Evolutionary conservation across 345 rosid species (phyloP).

Genomic region (Isatis tinctoria): DNA sequence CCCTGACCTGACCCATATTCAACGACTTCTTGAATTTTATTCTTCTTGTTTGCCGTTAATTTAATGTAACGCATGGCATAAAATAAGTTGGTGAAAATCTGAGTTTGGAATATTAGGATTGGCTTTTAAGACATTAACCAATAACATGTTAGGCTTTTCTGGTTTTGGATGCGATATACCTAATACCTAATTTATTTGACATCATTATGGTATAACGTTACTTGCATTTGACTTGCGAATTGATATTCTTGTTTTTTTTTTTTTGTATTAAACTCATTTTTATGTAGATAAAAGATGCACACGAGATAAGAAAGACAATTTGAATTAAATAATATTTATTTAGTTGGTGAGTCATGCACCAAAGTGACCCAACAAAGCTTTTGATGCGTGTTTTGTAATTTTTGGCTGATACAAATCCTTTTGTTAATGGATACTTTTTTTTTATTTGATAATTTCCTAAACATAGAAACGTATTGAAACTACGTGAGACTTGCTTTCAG

Average conservation of each 20-base stretch:
- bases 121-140: background rate
- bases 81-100: background rate
- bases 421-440: background rate
- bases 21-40: slow-evolving; percentile 24
- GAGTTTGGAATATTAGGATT: background rate
- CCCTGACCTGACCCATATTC: slow-evolving; percentile 10
- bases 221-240: slow-evolving; percentile 11
- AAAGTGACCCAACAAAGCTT: slow-evolving; percentile 8
- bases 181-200: slow-evolving; percentile 15
- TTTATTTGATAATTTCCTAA: background rate
- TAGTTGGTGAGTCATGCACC: slow-evolving; percentile 28
- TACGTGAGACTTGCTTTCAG: slow-evolving; percentile 8
- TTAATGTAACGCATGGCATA: slow-evolving; percentile 16
- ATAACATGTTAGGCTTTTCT: background rate
- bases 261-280: background rate
- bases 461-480: background rate
- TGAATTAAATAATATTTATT: background rate
- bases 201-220: background rate
- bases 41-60: slow-evolving; percentile 4
- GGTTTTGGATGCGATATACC: slow-evolving; percentile 22
- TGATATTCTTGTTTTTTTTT: background rate
- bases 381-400: slow-evolving; percentile 26
- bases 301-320: background rate
- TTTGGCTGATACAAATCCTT: background rate
- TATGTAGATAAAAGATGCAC: background rate